Percentiles rank a stretch among this genome's conserved stretches.
phyloP scores from a whole-genome alignment of 192 early-diverging fungal genomes.

The Phlyctochytrium planicorne region DNA sequence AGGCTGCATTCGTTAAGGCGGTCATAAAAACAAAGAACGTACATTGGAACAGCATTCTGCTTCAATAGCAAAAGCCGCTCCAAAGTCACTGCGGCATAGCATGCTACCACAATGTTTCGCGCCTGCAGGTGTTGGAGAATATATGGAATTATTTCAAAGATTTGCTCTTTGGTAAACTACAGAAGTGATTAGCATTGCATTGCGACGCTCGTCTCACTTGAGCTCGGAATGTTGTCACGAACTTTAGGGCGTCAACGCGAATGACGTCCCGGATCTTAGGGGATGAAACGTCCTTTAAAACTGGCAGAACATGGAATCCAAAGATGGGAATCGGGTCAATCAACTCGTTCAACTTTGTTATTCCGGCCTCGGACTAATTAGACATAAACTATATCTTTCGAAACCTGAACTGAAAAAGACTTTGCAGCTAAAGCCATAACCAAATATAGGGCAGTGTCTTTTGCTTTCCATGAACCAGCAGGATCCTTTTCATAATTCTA shows the following conservation, averaged over 20 bases:
- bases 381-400: background rate
- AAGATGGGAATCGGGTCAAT: constrained; percentile 86
- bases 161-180: constrained; percentile 75
- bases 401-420: constrained; percentile 67
- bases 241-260: constrained; percentile 94
- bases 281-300: constrained; percentile 71
- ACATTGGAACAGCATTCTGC: constrained; percentile 12
- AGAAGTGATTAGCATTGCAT: constrained; percentile 14
- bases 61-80: constrained; percentile 88
- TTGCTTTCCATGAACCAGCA: constrained; percentile 81
- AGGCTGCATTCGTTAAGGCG: constrained; percentile 50
- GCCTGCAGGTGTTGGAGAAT: constrained; percentile 80
- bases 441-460: constrained; percentile 94
- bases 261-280: constrained; percentile 62
- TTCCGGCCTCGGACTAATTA: no score
- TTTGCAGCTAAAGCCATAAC: constrained; percentile 85
- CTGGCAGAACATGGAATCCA: constrained; percentile 74
- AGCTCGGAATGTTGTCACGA: constrained; percentile 88
- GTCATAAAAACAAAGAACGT: background rate
- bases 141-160: constrained; percentile 72
- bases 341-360: constrained; percentile 77
- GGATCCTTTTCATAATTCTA: constrained; percentile 73
- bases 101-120: constrained; percentile 79
- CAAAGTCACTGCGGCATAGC: constrained; percentile 88
- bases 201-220: constrained; percentile 63